Evolutionary conservation across 2,329 filamentous ascomycete genomes (phyloP), one percentile per base, ranked within the genome.

Genomic region (Aspergillus ochraceoroseus): DNA sequence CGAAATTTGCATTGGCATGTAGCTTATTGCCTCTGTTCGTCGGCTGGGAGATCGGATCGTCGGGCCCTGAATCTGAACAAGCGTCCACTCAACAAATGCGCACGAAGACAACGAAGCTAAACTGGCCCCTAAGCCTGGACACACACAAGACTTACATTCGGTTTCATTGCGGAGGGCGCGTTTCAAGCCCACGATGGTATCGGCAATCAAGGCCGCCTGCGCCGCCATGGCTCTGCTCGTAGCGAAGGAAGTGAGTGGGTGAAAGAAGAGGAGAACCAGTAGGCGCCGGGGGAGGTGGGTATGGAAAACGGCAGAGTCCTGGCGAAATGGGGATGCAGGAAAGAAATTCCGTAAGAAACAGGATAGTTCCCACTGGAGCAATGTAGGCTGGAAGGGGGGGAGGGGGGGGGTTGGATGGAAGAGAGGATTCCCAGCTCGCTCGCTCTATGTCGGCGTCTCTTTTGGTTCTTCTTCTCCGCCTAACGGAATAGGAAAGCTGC

Each of bases 21-120:
- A 82, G 67, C 60, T 80, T 82, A 58, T 81, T 79, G 42, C 75
- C 76, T 55, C 76, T 71, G 56, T 79, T 79, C 36, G 74, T 75
- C 36, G 73, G 71, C 42, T 71, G 67, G 17, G 67, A 67, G 49
- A 78, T 74, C 30, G 68, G 63, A 34, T 76, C 72, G 51, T 80
- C 77, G 23, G 73, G 61, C 15, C 56, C 64, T 12, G 57, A 54
- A 48, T 63, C 65, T 67, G 42, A 38, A 37, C 32, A 32, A 33
- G n/a, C 38, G 13, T 17, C 32, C 28, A 23, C 31, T 43, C 18
- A 43, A 30, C 20, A 18, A 43, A 48, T 31, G 25, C 42, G 52
- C 38, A 12, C 27, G 22, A 19, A n/a, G 35, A 17, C 3, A 19
- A 38, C 4, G 38, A 31, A 19, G 30, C 23, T 22, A 12, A 11